Base-by-base conservation (phyloP, 805 yeast genomes). In the Metschnikowia lochheadii region DNA sequence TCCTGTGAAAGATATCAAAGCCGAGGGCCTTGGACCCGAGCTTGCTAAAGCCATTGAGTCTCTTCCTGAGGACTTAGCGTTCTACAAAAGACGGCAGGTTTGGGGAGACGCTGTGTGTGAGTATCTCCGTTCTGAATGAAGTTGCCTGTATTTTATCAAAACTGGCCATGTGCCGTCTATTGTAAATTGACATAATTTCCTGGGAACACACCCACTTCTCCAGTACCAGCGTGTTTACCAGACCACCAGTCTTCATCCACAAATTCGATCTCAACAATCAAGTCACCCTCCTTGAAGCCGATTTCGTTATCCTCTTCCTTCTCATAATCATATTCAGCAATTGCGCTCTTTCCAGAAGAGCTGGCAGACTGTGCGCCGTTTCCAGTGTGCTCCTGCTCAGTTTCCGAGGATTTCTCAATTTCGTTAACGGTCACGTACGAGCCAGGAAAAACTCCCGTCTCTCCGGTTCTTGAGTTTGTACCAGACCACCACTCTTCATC, bases 211-310 rank as follows among this genome's bases (percentile, higher is more conserved):
- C 94, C 94, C 57, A 80, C 78, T 58, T 82, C 86, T 41, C 96
- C 97, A 32, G 82, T 71, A 51, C 68, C 77, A 21, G 64, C 50
- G 59, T 84, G 77, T 54, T 81, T 83, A 46, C 99, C 99, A 49
- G 86, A 76, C 98, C 98, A 94, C 99, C 99, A 94, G 65, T 89
- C 96, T 42, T 89, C 96, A 60, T 90, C 96, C 15, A 88, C 86
- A 66, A 88, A 87, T 59, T 90, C 96, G 55, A 94, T 86, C 52
- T 89, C 87, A 17, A 82, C 73, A 55, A 94, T 89, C 52, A 76
- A 62, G 58, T 89, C 98, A 48, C 92, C 95, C 64, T 89, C 96
- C 21, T 74, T 79, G 67, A 94, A 94, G 2, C 82, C 79, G 52
- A 94, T 76, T 70, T 94, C 99, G 63, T 91, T 94, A 56, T 86